phyloP scores from a whole-genome alignment of 768 basidiomycete genomes.

The Leucocoprinus birnbaumii region DNA sequence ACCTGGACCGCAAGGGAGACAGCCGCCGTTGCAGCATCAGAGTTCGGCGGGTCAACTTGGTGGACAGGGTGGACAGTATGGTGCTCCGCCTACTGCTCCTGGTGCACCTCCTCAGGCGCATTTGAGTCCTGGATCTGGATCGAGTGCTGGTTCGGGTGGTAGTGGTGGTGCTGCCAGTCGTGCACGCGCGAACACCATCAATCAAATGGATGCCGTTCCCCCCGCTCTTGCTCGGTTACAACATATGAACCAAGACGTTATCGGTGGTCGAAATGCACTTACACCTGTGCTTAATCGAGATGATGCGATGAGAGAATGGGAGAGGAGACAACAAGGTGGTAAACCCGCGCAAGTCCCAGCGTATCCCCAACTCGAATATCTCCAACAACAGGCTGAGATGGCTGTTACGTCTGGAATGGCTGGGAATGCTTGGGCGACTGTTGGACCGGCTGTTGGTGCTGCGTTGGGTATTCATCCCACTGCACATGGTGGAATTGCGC shows the following conservation, averaged over 20 bases:
- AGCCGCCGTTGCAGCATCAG: background rate
- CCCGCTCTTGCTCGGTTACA: slow-evolving; percentile 88
- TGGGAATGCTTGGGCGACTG: slow-evolving; percentile 5
- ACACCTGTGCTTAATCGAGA: slow-evolving; percentile 95
- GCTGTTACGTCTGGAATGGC: slow-evolving; percentile 52
- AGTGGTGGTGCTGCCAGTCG: slow-evolving; percentile 47
- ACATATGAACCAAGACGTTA: slow-evolving; percentile 85
- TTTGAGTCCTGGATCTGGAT: slow-evolving; percentile 46
- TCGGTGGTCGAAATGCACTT: slow-evolving; percentile 74
- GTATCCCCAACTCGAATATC: slow-evolving; percentile 86
- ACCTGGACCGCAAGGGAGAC: slow-evolving; percentile 33
- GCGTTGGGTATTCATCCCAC: slow-evolving; percentile 31
- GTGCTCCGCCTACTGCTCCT: background rate
- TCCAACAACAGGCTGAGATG: slow-evolving; percentile 92
- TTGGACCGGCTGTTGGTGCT: slow-evolving; percentile 4
- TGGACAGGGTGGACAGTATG: slow-evolving; percentile 28
- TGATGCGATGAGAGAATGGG: slow-evolving; percentile 96
- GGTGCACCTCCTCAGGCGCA: slow-evolving; percentile 23
- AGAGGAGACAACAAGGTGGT: slow-evolving; percentile 79
- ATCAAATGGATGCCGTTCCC: slow-evolving; percentile 85
- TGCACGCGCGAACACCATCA: slow-evolving; percentile 88
- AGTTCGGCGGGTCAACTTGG: slow-evolving; percentile 39
- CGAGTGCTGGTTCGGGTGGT: slow-evolving; percentile 73
- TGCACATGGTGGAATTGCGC: slow-evolving; percentile 32
- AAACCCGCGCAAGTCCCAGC: slow-evolving; percentile 60